These are phyloP conservation scores for Geopyxis carbonaria DNA, from an alignment of 495 filamentous ascomycete genomes.

Conservation along the genomic window DNA sequence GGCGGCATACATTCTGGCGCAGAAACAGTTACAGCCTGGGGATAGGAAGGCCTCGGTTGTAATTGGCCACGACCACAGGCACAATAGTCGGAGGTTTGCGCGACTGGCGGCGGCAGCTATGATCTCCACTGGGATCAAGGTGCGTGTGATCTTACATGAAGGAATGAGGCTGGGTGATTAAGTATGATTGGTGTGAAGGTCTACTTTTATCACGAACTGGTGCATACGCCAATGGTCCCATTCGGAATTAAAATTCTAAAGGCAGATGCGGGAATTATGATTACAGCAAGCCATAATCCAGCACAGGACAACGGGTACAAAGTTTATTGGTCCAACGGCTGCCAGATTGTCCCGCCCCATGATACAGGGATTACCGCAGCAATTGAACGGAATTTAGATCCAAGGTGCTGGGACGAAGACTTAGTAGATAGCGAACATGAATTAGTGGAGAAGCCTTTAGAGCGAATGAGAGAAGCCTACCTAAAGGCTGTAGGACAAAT, in stretches of 20 bases:
- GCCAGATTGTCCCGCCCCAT: conserved; percentile 51
- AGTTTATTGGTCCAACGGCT: conserved; percentile 54
- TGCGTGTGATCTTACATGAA: conserved; percentile 1
- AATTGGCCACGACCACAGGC: conserved; percentile 50
- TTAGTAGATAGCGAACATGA: conserved; percentile 26
- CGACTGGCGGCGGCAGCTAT: conserved; percentile 48
- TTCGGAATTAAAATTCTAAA: conserved; percentile 41
- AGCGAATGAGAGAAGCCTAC: conserved; percentile 31
- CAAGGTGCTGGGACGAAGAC: conserved; percentile 35
- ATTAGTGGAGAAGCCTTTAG: conserved; percentile 29
- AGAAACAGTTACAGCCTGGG: conserved; percentile 7
- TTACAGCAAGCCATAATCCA: conserved; percentile 48
- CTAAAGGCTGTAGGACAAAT: conserved; percentile 27
- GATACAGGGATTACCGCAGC: conserved; percentile 43
- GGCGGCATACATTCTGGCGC: conserved; percentile 40
- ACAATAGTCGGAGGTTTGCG: conserved; percentile 50
- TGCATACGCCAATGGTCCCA: conserved; percentile 52
- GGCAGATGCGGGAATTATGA: conserved; percentile 52
- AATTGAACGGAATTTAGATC: conserved; percentile 42
- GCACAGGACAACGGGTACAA: conserved; percentile 58
- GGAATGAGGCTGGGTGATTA: background rate
- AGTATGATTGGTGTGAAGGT: conserved; percentile 25
- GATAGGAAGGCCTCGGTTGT: conserved; percentile 27
- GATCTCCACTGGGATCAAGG: conserved; percentile 38
- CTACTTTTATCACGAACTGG: conserved; percentile 38